Conservation (phyloP, 352 stramenopile genomes). For the Phytophthora colocasiae region DNA sequence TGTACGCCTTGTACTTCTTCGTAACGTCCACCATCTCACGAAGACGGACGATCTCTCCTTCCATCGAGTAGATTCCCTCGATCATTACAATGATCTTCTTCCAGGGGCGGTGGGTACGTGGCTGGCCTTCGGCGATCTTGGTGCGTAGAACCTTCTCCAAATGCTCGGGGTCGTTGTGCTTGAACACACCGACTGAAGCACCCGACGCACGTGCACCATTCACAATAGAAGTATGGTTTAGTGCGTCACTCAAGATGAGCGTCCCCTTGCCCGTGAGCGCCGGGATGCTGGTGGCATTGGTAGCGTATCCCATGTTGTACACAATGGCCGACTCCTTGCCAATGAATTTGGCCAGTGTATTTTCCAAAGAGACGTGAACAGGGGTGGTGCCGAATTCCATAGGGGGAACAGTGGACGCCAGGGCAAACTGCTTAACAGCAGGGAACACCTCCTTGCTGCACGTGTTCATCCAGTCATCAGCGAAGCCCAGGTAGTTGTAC, state of each 20-base stretch:
- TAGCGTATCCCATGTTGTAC: conserved; percentile 99
- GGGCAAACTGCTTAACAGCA: conserved; percentile 86
- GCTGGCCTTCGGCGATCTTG: conserved; percentile 86
- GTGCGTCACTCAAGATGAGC: conserved; percentile 96
- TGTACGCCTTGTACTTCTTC: conserved; percentile 98
- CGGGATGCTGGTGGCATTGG: conserved; percentile 97
- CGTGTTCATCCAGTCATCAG: conserved; percentile 98
- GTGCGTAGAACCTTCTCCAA: conserved; percentile 91
- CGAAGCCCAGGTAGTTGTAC: conserved; percentile 99
- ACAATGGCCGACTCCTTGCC: conserved; percentile 97
- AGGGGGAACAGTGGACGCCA: conserved; percentile 71
- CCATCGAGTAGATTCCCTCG: conserved; percentile 99
- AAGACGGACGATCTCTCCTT: conserved; percentile 97
- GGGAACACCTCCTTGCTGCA: conserved; percentile 93
- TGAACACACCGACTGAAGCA: conserved; percentile 95
- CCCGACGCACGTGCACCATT: conserved; percentile 94
- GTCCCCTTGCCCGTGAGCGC: conserved; percentile 94
- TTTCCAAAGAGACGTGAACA: conserved; percentile 95
- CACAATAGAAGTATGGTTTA: conserved; percentile 99
- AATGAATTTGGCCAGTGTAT: conserved; percentile 94
- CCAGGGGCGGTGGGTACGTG: conserved; percentile 95
- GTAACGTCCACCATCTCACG: conserved; percentile 91
- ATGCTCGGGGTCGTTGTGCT: conserved; percentile 96
- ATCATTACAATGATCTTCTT: conserved; percentile 98
- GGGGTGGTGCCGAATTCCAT: conserved; percentile 90